Evolutionary conservation across 2,329 filamentous ascomycete genomes (phyloP), one percentile per base, ranked within the genome.

Genomic region (Xylariaceae sp.): DNA sequence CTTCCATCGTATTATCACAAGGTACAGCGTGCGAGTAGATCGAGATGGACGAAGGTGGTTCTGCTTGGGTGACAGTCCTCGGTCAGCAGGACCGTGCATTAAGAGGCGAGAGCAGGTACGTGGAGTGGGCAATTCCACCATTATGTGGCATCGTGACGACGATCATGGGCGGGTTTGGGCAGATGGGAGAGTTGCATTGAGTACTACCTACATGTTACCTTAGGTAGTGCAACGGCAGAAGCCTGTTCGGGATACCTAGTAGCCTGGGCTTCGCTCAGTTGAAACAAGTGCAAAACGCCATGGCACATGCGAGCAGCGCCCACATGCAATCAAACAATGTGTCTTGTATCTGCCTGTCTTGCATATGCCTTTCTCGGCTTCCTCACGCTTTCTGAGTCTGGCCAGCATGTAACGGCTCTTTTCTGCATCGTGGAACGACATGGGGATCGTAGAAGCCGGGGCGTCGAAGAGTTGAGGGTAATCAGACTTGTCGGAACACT

Each of bases 221-320:
- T n/a, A n/a, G n/a, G 22, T 47, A 57, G 52, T 54, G 60, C 54
- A 56, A 60, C 58, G 58, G 57, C 53, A 57, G 53, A 48, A 56
- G 54, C 52, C 59, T 55, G 42, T 15, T 58, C 60, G 58, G 61
- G 27, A 57, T 62, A 59, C 60, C 41, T n/a, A n/a, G n/a, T n/a
- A n/a, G n/a, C n/a, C n/a, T 36, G 35, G 49, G 48, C 54, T 53
- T 61, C 56, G 56, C 58, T 60, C 56, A 58, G 61, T 61, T 64
- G 63, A 65, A 66, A 65, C 63, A 59, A 40, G 45, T 32, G 54
- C 47, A 58, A 54, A 52, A 45, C 57, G 52, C 57, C 53, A 59
- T 61, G 52, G 55, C 59, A 56, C 56, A 59, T 59, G 58, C 59
- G 61, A 58, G 61, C 62, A 62, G 63, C 58, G 51, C 52, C 51